Evolutionary conservation across 441 rosid species (phyloP).

Genomic region (Adansonia madagascariensis): DNA sequence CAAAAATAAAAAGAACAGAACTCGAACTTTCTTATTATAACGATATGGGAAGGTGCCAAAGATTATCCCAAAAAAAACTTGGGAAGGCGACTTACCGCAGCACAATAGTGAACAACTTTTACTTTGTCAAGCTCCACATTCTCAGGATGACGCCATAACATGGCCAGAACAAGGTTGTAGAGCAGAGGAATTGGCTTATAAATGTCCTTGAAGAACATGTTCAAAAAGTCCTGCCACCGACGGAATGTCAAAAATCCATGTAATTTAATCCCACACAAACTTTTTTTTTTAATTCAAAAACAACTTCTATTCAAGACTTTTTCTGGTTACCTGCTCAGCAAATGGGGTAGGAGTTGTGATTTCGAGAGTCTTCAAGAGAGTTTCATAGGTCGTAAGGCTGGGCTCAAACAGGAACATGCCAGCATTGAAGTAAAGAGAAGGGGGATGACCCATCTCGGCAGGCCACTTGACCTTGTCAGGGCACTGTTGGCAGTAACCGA

Average conservation of each 20-base stretch:
- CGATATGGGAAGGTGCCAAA: no score
- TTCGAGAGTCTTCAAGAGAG: conserved; percentile 41
- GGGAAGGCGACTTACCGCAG: conserved; percentile 44
- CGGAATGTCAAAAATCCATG: background rate
- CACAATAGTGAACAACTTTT: conserved; percentile 56
- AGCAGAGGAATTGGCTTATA: conserved; percentile 57
- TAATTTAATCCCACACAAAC: background rate
- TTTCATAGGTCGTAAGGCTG: conserved; percentile 39
- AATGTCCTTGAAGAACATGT: conserved; percentile 53
- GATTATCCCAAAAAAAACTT: no score
- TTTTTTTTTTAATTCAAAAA: background rate
- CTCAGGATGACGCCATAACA: conserved; percentile 76
- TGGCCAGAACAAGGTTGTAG: conserved; percentile 63
- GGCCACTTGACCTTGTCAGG: conserved; percentile 60
- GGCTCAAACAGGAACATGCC: conserved; percentile 74
- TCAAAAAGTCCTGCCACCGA: conserved; percentile 53
- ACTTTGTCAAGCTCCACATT: conserved; percentile 42
- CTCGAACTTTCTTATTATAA: background rate
- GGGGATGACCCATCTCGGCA: conserved; percentile 46
- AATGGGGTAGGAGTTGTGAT: conserved; percentile 55
- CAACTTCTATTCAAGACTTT: background rate
- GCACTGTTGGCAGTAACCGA: conserved; percentile 70
- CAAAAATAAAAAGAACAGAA: no score
- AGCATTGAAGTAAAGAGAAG: conserved; percentile 66
- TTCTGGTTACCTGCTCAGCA: conserved; percentile 57